Base-by-base conservation (phyloP, 1,139 yeast species). In the Geotrichum cucujoidarum region DNA sequence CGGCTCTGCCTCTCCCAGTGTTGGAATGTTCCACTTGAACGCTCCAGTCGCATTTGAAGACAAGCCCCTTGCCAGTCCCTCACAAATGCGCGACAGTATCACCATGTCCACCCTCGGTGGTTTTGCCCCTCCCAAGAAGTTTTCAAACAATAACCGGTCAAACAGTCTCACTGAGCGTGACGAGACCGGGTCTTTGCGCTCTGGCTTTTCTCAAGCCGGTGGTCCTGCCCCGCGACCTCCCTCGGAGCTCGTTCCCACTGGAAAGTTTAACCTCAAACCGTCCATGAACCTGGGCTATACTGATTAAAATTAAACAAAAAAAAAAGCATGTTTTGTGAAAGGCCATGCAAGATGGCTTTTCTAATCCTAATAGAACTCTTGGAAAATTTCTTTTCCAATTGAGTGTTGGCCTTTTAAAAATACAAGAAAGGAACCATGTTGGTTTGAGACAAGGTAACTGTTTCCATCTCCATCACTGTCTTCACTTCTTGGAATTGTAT, bases 61-160 rank as follows among this genome's bases (percentile, higher is more conserved):
- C 24, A 47, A 52, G 18, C 55, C 55, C 13, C 48, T 65, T 34
- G 67, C 68, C 21, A 57, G 63, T 27, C 68, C 69, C 7, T 59
- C 59, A 30, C 62, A 57, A 25, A 48, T 65, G 43, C 56, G 67
- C 21, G 53, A 60, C 39, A 59, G 64, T 47, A 59, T 63, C 17
- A 59, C 57, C n/a, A 47, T 61, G 52, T 54, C 57, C 50, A 46
- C 63, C 18, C 55, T 60, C 16, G 53, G 60, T 35, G 66, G 63
- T 43, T 65, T 64, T 49, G 59, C 63, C 8, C 68, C 68, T 1
- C 64, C 63, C 5, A 57, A 57, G 49, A 61, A 62, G 51, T 65
- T 53, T 47, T 44, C 40, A 18, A 52, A 48, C n/a, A 31, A 31
- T 4, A 37, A 25, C 32, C 22, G 40, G n/a, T 11, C 43, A 43